Evolutionary conservation across 2,329 filamentous ascomycete species (phyloP), one percentile per base, ranked within the genome.

Genomic region (Arthrinium puccinioides): DNA sequence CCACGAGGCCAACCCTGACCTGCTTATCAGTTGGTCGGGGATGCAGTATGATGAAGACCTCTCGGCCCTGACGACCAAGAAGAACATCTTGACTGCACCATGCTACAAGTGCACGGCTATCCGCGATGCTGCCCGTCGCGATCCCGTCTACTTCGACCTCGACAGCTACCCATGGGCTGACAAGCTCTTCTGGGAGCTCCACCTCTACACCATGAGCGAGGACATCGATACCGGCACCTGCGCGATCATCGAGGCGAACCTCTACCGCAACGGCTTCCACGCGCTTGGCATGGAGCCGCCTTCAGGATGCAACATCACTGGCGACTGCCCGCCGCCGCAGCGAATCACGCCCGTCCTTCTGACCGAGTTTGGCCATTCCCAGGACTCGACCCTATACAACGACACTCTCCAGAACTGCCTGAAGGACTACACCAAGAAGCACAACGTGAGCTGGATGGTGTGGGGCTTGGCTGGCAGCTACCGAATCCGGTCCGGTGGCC

Each of bases 241-340:
- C 50, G 56, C 58, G 13, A 59, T 67, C 39, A 64, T 72, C 53
- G 59, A 69, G 52, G 67, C 68, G 8, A 59, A 57, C 11, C 53
- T 74, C 25, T 74, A 70, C 55, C 61, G 63, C 31, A 66, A 62
- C 39, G 69, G 69, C 3, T 71, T 72, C 58, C 70, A 72, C 43
- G 69, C 57, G 32, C 51, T 67, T 43, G 48, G 58, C 54, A 49
- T 69, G 50, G 51, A 57, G 46, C 37, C 59, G 44, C 51, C 69
- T 45, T 3, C 64, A 52, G 59, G 60, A 48, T 52, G 67, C 60
- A 62, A 40, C 3, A 53, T 67, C 38, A 61, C 64, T 19, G 47
- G 51, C 2, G 55, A 57, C 13, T 63, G 63, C 15, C 48, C 54
- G 11, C 39, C 51, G 6, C 52, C 60, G 6, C 51, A 55, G 29